Percentiles rank a stretch among this genome's conserved stretches.
Evolutionary conservation across 805 yeast species (phyloP).

Genomic region (Starmerella kuoi): DNA sequence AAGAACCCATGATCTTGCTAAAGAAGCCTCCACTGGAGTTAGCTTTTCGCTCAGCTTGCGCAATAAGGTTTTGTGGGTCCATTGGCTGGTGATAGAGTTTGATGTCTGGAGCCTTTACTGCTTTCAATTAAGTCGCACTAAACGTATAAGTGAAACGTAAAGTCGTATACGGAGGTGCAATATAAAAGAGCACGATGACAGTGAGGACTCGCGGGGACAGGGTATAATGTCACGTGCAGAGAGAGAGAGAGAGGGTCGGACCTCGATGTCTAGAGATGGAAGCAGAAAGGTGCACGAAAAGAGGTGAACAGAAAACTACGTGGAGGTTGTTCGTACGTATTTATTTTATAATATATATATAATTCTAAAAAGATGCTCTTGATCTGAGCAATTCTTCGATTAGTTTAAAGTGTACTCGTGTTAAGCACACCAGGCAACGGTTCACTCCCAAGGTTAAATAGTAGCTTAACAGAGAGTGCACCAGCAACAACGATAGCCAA

Average conservation of each 20-base stretch:
- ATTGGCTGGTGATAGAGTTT: constrained; percentile 4
- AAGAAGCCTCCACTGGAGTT: constrained; percentile 53
- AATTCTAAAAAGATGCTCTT: too few species aligned
- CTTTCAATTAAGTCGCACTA: not conserved
- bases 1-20: constrained; percentile 40
- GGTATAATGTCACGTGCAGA: too few species aligned
- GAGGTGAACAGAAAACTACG: too few species aligned
- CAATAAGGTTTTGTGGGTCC: constrained; percentile 22
- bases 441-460: constrained; percentile 44
- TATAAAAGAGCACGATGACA: not conserved
- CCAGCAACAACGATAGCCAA: constrained; percentile 38
- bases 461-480: constrained; percentile 38
- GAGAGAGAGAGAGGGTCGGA: too few species aligned
- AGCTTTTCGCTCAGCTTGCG: constrained; percentile 57
- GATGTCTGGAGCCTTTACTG: too few species aligned
- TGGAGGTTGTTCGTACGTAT: too few species aligned
- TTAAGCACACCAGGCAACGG: constrained; percentile 56
- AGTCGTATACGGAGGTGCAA: not conserved
- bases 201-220: not conserved
- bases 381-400: too few species aligned
- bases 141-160: not conserved
- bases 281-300: too few species aligned
- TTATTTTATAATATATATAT: too few species aligned
- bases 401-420: too few species aligned
- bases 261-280: too few species aligned